Evolutionary conservation across 2,329 filamentous ascomycete genomes (phyloP).

Genomic region (Sporothrix schenckii): DNA sequence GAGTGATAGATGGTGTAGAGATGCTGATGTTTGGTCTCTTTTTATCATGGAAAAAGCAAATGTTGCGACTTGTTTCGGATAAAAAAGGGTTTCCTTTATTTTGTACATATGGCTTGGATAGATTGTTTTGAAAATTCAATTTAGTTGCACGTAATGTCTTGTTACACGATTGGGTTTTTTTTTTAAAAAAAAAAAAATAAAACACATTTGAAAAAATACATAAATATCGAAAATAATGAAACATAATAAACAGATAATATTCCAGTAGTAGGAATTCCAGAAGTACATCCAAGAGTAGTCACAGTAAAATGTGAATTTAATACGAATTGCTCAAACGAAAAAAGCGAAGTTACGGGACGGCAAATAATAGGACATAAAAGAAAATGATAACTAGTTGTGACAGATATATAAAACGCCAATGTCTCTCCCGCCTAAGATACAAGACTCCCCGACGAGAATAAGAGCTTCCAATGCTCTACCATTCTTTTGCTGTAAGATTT

Average conservation of each 20-base stretch:
- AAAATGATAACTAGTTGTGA: background rate
- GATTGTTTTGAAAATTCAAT: constrained; percentile 12
- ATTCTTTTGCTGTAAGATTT: background rate
- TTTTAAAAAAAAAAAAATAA: too few relatives aligned
- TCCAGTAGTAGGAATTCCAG: too few relatives aligned
- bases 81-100: background rate
- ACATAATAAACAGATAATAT: too few relatives aligned
- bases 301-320: too few relatives aligned
- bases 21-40: background rate
- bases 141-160: too few relatives aligned
- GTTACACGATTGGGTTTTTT: too few relatives aligned
- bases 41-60: constrained; percentile 14
- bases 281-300: too few relatives aligned
- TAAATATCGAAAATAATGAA: too few relatives aligned
- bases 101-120: constrained; percentile 24
- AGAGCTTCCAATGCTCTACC: background rate
- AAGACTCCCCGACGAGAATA: background rate
- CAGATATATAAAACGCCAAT: constrained; percentile 22
- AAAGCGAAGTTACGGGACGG: too few relatives aligned
- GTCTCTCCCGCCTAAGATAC: constrained; percentile 13
- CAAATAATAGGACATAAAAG: background rate
- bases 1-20: constrained; percentile 1
- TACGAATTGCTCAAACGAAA: too few relatives aligned
- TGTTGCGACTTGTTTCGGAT: background rate
- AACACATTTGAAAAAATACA: too few relatives aligned